These are phyloP conservation scores for Mycena epipterygia DNA, from an alignment of 768 basidiomycete genomes.

Conservation along the genomic window DNA sequence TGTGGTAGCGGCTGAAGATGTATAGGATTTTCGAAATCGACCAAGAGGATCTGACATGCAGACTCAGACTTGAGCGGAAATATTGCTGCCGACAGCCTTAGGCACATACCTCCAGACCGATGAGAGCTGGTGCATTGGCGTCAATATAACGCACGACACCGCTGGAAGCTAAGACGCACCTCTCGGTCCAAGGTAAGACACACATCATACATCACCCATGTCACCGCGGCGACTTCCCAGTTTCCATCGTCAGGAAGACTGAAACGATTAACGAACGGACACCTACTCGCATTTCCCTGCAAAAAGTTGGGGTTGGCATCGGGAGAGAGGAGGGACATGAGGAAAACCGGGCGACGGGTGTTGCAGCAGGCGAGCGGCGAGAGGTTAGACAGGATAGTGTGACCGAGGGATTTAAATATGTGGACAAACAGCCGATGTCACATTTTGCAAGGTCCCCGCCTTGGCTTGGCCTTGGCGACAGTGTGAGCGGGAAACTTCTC, in stretches of 20 bases:
- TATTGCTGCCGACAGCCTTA: constrained; percentile 10
- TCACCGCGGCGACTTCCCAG: constrained; percentile 9
- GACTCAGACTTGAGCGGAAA: constrained; percentile 8
- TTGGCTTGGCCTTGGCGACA: background rate
- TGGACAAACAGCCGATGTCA: constrained; percentile 8
- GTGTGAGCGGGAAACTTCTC: background rate
- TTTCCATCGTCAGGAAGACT: background rate
- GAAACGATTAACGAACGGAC: background rate
- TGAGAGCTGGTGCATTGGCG: constrained; percentile 4
- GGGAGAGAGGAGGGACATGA: constrained; percentile 9
- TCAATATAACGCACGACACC: background rate
- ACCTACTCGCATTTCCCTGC: constrained; percentile 21
- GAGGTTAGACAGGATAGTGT: background rate
- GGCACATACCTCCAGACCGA: constrained; percentile 22
- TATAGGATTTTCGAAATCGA: constrained; percentile 9
- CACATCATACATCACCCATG: constrained; percentile 21
- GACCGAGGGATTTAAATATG: constrained; percentile 11
- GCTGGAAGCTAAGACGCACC: constrained; percentile 13
- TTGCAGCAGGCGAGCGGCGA: background rate
- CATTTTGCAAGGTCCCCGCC: background rate
- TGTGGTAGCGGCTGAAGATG: constrained; percentile 23
- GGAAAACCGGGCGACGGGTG: background rate
- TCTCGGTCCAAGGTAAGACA: constrained; percentile 16
- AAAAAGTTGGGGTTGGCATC: constrained; percentile 1
- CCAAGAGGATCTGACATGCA: constrained; percentile 8